Conservation (phyloP, 1,284 basidiomycete genomes). For the Jaminaea rosea region DNA sequence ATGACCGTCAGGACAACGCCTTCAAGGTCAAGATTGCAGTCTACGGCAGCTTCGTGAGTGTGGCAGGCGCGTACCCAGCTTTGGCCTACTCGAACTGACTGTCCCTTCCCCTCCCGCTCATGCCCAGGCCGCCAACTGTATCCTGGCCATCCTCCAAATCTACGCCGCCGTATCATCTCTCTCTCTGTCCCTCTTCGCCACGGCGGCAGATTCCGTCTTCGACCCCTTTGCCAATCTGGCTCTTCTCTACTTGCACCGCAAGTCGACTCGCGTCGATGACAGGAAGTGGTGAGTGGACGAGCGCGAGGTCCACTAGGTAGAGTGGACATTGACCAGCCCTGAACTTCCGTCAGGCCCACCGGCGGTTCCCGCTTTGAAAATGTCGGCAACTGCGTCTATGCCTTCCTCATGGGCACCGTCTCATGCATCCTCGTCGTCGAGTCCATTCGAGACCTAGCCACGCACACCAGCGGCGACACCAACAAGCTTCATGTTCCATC, state of each 20-base stretch:
- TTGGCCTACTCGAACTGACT: not conserved
- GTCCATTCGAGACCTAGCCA: constrained; percentile 63
- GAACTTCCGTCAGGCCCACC: no score
- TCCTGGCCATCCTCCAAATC: constrained; percentile 50
- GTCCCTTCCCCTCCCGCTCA: constrained; percentile 55
- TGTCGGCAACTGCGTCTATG: constrained; percentile 61
- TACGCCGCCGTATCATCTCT: constrained; percentile 73
- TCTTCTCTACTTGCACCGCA: constrained; percentile 70
- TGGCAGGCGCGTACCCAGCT: no score
- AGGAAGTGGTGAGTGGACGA: no score
- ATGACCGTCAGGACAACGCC: constrained; percentile 58
- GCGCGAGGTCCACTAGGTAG: no score
- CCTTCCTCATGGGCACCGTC: constrained; percentile 67
- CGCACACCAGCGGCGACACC: constrained; percentile 55
- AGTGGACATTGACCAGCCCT: no score
- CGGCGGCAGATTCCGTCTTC: constrained; percentile 78
- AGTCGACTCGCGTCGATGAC: constrained; percentile 61
- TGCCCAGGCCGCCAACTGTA: constrained; percentile 65
- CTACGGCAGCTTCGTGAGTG: not conserved
- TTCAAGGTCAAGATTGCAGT: constrained; percentile 19
- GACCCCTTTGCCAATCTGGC: constrained; percentile 81
- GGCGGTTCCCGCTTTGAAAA: constrained; percentile 74
- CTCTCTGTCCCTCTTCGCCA: constrained; percentile 80
- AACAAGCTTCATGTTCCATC: constrained; percentile 71
- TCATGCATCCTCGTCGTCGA: constrained; percentile 79